These are phyloP conservation scores for Thielaviopsis euricoi DNA, from an alignment of 2,329 filamentous ascomycete genomes.

Conservation along the genomic window DNA sequence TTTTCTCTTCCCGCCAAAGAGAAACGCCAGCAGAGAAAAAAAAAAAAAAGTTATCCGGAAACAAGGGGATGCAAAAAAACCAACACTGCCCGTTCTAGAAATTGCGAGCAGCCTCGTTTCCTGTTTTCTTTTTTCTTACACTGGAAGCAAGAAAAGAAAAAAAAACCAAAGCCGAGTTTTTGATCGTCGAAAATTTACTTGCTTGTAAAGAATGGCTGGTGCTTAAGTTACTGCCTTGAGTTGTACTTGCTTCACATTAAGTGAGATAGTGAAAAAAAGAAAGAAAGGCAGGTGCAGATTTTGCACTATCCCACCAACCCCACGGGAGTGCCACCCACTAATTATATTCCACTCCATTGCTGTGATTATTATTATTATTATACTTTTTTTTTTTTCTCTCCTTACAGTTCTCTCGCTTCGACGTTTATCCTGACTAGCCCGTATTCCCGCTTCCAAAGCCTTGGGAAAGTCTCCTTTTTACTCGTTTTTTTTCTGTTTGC, in stretches of 20 bases:
- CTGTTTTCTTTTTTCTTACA: background rate
- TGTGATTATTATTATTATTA: too few species aligned
- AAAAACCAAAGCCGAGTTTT: background rate
- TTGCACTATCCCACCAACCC: background rate
- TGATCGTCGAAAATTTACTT: background rate
- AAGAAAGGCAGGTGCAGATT: background rate
- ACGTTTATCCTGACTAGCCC: background rate
- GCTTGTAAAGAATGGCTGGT: background rate
- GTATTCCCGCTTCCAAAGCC: background rate
- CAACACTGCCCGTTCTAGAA: background rate
- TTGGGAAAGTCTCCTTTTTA: too few species aligned
- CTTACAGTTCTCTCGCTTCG: background rate
- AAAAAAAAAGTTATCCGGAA: background rate
- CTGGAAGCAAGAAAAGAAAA: background rate
- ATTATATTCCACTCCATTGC: background rate
- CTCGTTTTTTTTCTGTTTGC: too few species aligned
- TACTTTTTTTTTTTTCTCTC: background rate
- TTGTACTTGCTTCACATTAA: too few species aligned
- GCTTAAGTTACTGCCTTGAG: too few species aligned
- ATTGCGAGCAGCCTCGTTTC: background rate
- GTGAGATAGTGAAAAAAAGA: background rate
- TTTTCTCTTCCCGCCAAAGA: too few species aligned
- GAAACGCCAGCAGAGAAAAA: too few species aligned
- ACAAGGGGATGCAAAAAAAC: background rate
- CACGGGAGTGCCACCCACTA: background rate